phyloP scores from a whole-genome alignment of 768 basidiomycete species.

The Mycena leptocephala region DNA sequence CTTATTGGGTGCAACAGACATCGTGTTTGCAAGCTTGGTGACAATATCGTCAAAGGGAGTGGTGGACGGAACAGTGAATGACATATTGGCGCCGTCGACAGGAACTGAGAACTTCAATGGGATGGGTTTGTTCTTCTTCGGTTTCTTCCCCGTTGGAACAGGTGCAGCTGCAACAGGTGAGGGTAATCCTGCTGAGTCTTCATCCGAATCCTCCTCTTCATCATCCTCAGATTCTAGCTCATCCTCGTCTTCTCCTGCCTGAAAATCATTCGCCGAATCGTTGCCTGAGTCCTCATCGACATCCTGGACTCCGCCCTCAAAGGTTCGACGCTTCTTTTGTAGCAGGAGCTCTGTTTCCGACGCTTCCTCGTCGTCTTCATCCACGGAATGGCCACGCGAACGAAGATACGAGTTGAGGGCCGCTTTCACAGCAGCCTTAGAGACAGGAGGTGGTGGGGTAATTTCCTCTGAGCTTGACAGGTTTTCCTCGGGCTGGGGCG shows the following conservation, averaged over 20 bases:
- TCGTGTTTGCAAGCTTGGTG: background rate
- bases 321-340: background rate
- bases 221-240: background rate
- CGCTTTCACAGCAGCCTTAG: background rate
- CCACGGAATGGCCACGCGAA: background rate
- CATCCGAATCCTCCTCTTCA: background rate
- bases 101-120: slow-evolving; percentile 9
- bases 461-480: background rate
- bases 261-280: background rate
- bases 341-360: slow-evolving; percentile 1
- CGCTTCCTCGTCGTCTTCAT: background rate
- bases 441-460: background rate
- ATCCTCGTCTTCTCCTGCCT: background rate
- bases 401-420: background rate
- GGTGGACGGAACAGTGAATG: background rate
- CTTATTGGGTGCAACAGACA: background rate
- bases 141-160: background rate
- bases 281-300: background rate
- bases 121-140: background rate
- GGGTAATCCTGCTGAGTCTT: background rate
- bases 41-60: background rate
- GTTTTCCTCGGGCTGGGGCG: background rate
- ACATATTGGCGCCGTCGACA: background rate
- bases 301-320: background rate
- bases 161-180: background rate